These are phyloP conservation scores for Miamiensis avidus DNA, from an alignment of 169 alveolate genomes.

Conservation along the genomic window DNA sequence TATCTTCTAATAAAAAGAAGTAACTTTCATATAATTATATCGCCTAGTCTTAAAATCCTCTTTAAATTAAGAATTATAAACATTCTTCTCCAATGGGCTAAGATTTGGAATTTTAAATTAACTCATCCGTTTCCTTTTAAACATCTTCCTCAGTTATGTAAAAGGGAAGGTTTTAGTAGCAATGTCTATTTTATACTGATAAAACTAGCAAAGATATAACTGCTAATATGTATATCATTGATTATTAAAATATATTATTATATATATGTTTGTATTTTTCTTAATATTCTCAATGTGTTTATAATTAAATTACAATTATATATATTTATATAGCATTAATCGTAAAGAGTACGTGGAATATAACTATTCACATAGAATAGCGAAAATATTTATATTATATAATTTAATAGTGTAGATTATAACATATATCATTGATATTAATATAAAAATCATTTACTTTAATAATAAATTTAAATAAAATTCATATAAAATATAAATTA, in stretches of 20 bases:
- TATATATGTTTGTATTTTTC: no score
- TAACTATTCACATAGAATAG: no score
- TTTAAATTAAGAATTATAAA: not conserved
- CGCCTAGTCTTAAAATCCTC: not conserved
- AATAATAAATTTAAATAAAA: no score
- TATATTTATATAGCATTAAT: no score
- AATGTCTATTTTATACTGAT: not conserved
- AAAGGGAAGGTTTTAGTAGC: not conserved
- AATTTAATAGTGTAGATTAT: no score
- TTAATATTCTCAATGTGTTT: no score
- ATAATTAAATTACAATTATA: no score
- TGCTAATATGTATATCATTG: not conserved
- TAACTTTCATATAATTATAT: not conserved
- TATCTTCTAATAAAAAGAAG: not conserved
- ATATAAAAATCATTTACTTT: no score
- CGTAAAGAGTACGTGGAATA: not conserved
- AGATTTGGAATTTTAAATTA: not conserved
- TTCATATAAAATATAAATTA: no score
- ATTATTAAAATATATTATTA: no score
- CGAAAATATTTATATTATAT: no score
- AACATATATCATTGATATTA: no score
- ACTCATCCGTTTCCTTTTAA: not conserved
- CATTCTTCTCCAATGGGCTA: not conserved
- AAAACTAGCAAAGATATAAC: not conserved
- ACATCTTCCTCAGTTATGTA: not conserved